Evolutionary conservation across 2,329 filamentous ascomycete species (phyloP), one percentile per base, ranked within the genome.

Genomic region (Aspergillus awamori): DNA sequence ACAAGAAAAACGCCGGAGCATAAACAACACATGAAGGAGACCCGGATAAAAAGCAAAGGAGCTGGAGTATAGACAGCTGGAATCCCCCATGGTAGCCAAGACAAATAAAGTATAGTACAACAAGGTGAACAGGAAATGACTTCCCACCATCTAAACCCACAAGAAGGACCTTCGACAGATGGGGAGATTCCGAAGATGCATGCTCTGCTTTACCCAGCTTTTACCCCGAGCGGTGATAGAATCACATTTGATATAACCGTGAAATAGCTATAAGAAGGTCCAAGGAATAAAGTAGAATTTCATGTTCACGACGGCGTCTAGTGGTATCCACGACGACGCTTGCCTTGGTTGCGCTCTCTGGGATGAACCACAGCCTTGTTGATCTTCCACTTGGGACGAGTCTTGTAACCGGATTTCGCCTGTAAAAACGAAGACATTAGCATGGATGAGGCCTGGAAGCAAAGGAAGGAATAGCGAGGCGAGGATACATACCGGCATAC

Each of bases 291-390:
- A 47, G 53, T 47, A 57, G 58, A 48, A 49, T 53, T 30, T 59
- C 57, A 54, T 38, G 17, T 38, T 11, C 28, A n/a, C 28, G 10
- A 39, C 17, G n/a, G 17, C 22, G 33, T 53, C 48, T 47, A 82
- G 59, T 79, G 86, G 82, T 90, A 90, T 74, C 84, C 81, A 78
- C 88, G 88, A 70, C 84, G 81, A 73, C 93, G 87, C 83, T 94
- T 96, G 79, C 94, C 94, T 80, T 96, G 90, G 82, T 97, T 98
- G 72, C 95, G 89, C 59, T 86, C 85, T 71, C 93, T 87, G 62
- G 93, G 86, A 65, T 89, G 86, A 52, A 98, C 92, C 65, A 99
- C 90, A 81, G 90, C 93, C 76, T 90, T 95, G 83, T 98, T 97
- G 79, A 90, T 81, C 77, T 97, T 97, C 79, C 89, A 86, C 82